A percentile compares a stretch with the other conserved stretches of the same genome.
These are phyloP conservation scores for Mortierella sp. DNA, from an alignment of 371 early-diverging fungal genomes.

Conservation along the genomic window DNA sequence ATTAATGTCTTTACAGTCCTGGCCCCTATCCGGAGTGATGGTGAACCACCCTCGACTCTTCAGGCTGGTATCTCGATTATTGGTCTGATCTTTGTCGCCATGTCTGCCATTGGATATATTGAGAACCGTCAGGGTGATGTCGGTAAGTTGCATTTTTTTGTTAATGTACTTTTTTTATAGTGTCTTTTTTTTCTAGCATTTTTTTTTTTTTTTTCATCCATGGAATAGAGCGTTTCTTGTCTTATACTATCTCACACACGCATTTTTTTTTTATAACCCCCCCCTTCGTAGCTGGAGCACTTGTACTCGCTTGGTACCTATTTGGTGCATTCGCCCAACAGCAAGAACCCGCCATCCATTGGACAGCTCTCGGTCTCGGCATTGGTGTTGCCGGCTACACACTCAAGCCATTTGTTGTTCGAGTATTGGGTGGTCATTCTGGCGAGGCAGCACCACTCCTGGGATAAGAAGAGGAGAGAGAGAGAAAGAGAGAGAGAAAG, in stretches of 20 bases:
- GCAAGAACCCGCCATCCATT: slow-evolving; percentile 52
- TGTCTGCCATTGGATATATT: slow-evolving; percentile 73
- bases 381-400: slow-evolving; percentile 67
- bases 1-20: slow-evolving; percentile 72
- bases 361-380: slow-evolving; percentile 63
- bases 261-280: neutral
- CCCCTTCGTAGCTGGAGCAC: slow-evolving; percentile 53
- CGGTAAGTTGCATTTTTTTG: slow-evolving; percentile 53
- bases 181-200: no score
- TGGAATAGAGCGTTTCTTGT: neutral
- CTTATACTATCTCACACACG: neutral
- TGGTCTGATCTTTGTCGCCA: slow-evolving; percentile 65
- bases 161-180: no score
- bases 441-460: slow-evolving; percentile 59
- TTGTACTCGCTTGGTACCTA: slow-evolving; percentile 51
- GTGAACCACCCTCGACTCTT: slow-evolving; percentile 54
- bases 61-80: slow-evolving; percentile 62
- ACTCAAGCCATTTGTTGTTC: slow-evolving; percentile 61
- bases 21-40: slow-evolving; percentile 56
- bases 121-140: slow-evolving; percentile 77
- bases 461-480: slow-evolving; percentile 40
- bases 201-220: neutral
- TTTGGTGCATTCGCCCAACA: slow-evolving; percentile 53
- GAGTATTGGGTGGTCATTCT: slow-evolving; percentile 54
- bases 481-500: no score